These are phyloP conservation scores for Thelonectria rubi DNA, from an alignment of 2,329 filamentous ascomycete species.

Conservation along the genomic window DNA sequence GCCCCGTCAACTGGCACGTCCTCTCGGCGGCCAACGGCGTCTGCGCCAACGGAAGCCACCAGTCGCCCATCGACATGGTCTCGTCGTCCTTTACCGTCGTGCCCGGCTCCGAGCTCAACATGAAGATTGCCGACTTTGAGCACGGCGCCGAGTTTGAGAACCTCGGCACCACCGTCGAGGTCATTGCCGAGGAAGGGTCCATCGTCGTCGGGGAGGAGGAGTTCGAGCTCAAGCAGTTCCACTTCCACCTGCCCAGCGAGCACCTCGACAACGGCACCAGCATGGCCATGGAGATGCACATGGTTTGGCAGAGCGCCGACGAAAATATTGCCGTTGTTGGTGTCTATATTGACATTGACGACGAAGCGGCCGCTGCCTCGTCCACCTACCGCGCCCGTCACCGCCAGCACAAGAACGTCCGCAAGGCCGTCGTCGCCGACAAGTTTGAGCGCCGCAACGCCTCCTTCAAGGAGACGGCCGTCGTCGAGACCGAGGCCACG, in stretches of 20 bases:
- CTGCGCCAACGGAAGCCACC: slow-evolving; percentile 59
- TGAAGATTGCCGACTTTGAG: slow-evolving; percentile 49
- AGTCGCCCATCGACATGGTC: slow-evolving; percentile 66
- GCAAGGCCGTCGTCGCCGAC: neutral
- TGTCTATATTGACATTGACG: slow-evolving; percentile 38
- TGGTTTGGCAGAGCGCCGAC: slow-evolving; percentile 39
- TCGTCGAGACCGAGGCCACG: slow-evolving; percentile 13
- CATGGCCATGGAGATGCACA: slow-evolving; percentile 45
- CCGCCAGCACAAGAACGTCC: neutral
- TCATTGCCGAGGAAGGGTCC: slow-evolving; percentile 57
- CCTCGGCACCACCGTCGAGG: slow-evolving; percentile 61
- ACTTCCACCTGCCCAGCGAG: slow-evolving; percentile 69
- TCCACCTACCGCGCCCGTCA: neutral
- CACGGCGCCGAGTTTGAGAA: slow-evolving; percentile 58
- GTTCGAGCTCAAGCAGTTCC: slow-evolving; percentile 63
- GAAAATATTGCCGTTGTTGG: slow-evolving; percentile 44
- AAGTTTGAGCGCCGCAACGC: slow-evolving; percentile 4
- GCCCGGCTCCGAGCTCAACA: slow-evolving; percentile 44
- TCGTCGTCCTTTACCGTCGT: slow-evolving; percentile 40
- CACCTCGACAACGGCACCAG: slow-evolving; percentile 57
- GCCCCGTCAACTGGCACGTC: slow-evolving; percentile 63
- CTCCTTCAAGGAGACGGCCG: neutral
- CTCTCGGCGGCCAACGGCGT: slow-evolving; percentile 54
- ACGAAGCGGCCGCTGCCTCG: slow-evolving; percentile 1
- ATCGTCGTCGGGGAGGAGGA: slow-evolving; percentile 51